phyloP scores from a whole-genome alignment of 2,329 filamentous ascomycete genomes.

The Colletotrichum camelliae region DNA sequence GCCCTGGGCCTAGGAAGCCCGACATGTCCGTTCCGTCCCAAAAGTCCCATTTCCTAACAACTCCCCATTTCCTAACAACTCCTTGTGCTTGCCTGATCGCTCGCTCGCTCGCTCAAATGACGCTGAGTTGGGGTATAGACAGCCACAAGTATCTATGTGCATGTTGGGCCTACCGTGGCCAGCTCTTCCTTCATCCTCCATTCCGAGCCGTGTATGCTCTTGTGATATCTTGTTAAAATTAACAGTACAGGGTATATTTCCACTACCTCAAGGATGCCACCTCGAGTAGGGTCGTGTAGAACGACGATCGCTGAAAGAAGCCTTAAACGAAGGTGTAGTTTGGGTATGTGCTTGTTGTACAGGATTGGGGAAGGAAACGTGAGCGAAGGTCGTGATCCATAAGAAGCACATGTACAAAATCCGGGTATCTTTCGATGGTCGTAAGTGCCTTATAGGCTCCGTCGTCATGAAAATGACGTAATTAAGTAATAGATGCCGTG shows the following conservation, averaged over 20 bases:
- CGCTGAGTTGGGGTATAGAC: slow-evolving; percentile 21
- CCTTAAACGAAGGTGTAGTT: slow-evolving; percentile 3
- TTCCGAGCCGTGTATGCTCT: slow-evolving; percentile 3
- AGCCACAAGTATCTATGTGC: slow-evolving; percentile 10
- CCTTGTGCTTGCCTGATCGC: background rate
- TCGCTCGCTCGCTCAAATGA: slow-evolving; percentile 23
- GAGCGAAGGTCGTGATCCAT: slow-evolving; percentile 12
- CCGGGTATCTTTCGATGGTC: background rate
- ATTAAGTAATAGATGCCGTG: background rate
- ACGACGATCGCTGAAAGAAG: background rate
- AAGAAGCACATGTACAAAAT: slow-evolving; percentile 1
- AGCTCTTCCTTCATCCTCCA: background rate
- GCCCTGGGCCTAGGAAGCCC: background rate
- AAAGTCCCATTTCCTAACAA: slow-evolving; percentile 3
- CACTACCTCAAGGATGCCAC: background rate
- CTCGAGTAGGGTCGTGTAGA: background rate
- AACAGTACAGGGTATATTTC: slow-evolving; percentile 19
- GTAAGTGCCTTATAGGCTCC: background rate
- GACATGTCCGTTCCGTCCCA: background rate
- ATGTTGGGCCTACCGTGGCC: slow-evolving; percentile 1
- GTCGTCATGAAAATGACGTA: background rate
- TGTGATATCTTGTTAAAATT: slow-evolving; percentile 4
- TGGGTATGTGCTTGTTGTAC: slow-evolving; percentile 6
- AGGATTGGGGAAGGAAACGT: slow-evolving; percentile 9
- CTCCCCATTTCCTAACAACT: slow-evolving; percentile 16